Conservation (phyloP, 257 asterid genomes). For the Forsythia viridissima region DNA sequence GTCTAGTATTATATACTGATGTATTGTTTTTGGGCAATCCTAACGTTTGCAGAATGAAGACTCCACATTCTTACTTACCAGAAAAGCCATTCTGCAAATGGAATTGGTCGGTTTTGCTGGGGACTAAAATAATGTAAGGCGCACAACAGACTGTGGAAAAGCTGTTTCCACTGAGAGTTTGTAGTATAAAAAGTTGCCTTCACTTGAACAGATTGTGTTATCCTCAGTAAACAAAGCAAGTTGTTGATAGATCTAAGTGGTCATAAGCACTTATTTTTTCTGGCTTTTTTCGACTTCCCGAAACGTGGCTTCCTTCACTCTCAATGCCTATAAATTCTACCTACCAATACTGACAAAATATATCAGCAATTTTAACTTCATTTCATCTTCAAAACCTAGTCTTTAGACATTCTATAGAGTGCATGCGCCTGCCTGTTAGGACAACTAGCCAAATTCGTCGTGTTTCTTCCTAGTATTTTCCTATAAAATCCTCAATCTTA, state of each 20-base stretch:
- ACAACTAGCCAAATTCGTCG: slow-evolving; percentile 43
- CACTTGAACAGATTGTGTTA: not conserved
- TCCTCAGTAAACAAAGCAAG: slow-evolving; percentile 13
- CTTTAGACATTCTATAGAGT: slow-evolving; percentile 6
- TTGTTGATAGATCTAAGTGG: slow-evolving; percentile 36
- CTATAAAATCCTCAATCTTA: slow-evolving; percentile 25
- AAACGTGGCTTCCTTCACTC: slow-evolving; percentile 58
- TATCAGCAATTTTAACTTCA: slow-evolving; percentile 15
- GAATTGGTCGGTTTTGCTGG: slow-evolving; percentile 49
- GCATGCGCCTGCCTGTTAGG: slow-evolving; percentile 33
- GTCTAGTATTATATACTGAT: not conserved
- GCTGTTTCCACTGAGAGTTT: slow-evolving; percentile 47
- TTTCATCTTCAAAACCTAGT: slow-evolving; percentile 37
- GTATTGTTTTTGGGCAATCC: slow-evolving; percentile 5
- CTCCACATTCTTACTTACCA: slow-evolving; percentile 31
- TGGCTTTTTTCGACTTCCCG: slow-evolving; percentile 37
- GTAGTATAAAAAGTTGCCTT: slow-evolving; percentile 34
- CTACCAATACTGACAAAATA: slow-evolving; percentile 39
- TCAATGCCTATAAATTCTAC: slow-evolving; percentile 29
- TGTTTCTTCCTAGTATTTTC: slow-evolving; percentile 7
- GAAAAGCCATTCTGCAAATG: slow-evolving; percentile 45
- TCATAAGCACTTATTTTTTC: slow-evolving; percentile 38
- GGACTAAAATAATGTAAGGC: slow-evolving; percentile 33
- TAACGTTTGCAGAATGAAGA: not conserved
- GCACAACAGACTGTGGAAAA: slow-evolving; percentile 41